Conservation (phyloP, 441 rosid species). For the Euphorbia corollata region DNA sequence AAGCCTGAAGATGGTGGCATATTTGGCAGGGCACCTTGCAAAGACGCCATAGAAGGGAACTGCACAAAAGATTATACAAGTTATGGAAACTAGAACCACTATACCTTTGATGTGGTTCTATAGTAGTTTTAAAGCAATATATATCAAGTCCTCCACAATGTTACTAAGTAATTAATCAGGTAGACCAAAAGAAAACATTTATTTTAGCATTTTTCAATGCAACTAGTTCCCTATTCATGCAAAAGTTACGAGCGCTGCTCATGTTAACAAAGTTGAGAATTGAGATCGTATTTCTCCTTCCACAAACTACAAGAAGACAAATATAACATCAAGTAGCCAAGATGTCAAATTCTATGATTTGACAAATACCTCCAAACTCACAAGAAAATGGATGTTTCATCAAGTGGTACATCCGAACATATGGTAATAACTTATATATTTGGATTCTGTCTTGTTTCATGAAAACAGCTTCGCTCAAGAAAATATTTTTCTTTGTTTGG, state of each 20-base stretch:
- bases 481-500: not conserved
- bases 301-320: not conserved
- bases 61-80: constrained; percentile 25
- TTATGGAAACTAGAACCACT: not conserved
- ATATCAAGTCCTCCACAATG: not conserved
- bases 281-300: not conserved
- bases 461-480: not conserved
- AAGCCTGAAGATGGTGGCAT: constrained; percentile 41
- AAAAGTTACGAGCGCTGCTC: not conserved
- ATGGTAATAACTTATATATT: not conserved
- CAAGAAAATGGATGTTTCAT: not conserved
- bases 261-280: no score
- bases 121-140: no score
- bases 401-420: not conserved
- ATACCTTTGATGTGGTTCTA: not conserved
- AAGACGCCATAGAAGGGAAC: constrained; percentile 72
- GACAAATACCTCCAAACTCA: not conserved
- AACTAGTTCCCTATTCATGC: not conserved
- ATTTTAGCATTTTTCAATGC: not conserved
- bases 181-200: not conserved
- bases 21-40: constrained; percentile 59
- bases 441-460: not conserved
- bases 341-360: not conserved
- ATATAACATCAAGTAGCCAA: not conserved
- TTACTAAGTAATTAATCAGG: not conserved